Conservation (phyloP, 73 alveolate species). For the Paramecium primaurelia region DNA sequence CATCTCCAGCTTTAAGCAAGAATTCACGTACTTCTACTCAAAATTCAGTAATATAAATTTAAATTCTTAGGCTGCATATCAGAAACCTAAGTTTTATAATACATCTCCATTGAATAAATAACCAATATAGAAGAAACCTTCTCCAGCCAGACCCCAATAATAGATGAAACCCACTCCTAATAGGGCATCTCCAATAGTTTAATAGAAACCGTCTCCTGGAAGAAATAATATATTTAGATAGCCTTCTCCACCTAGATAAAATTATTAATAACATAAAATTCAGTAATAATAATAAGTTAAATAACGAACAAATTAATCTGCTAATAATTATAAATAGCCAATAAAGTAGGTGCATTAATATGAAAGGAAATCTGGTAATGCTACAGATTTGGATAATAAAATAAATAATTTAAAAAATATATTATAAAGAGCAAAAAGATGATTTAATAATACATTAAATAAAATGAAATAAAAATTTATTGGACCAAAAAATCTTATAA, state of each 20-base stretch:
- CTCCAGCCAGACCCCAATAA: not conserved
- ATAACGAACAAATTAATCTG: not conserved
- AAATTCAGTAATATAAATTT: not conserved
- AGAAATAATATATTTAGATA: not conserved
- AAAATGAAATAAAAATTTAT: not conserved
- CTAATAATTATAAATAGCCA: not conserved
- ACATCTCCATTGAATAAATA: not conserved
- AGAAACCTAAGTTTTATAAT: not conserved
- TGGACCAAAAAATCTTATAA: not conserved
- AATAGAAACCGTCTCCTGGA: not conserved
- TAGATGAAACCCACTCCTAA: not conserved
- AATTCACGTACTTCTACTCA: constrained; percentile 1
- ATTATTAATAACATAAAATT: not conserved
- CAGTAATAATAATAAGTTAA: not conserved
- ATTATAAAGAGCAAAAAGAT: not conserved
- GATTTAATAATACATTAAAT: not conserved
- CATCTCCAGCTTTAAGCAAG: constrained; percentile 29
- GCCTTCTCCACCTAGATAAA: not conserved
- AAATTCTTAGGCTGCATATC: not conserved
- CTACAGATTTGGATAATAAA: not conserved
- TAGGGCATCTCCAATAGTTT: not conserved
- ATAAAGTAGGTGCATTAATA: not conserved
- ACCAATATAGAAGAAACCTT: not conserved
- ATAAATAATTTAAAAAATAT: constrained; percentile 4
- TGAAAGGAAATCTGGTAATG: not conserved